Conservation (phyloP, 148 eudicot species). For the Vaccinium vitisidaea region DNA sequence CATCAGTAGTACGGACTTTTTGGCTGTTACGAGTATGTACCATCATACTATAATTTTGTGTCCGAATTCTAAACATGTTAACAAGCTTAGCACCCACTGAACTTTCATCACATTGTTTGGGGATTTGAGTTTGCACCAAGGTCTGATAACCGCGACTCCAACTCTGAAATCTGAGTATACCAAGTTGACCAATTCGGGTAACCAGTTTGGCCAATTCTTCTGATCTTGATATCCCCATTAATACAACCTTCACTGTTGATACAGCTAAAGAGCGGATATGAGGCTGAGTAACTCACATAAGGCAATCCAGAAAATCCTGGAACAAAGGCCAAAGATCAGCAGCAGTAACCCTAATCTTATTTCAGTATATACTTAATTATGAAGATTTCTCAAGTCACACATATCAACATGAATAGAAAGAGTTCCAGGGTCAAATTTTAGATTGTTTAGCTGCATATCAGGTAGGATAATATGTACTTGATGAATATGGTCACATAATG, state of each 20-base stretch:
- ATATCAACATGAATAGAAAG: background rate
- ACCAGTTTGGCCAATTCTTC: constrained; percentile 25
- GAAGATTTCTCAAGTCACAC: background rate
- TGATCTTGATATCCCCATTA: constrained; percentile 2
- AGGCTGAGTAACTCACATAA: background rate
- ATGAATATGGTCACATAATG: no score
- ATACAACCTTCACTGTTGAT: background rate
- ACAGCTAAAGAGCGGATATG: background rate
- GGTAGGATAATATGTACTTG: background rate
- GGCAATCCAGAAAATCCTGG: background rate
- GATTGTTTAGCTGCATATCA: background rate
- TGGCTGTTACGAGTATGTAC: constrained; percentile 15
- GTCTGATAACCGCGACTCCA: constrained; percentile 23
- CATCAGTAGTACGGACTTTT: background rate
- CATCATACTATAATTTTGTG: constrained; percentile 32
- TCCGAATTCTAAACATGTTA: constrained; percentile 18
- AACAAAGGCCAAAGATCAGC: constrained; percentile 7
- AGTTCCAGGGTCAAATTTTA: background rate
- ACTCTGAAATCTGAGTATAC: constrained; percentile 20
- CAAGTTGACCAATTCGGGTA: constrained; percentile 18
- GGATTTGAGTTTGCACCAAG: constrained; percentile 11
- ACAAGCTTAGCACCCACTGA: constrained; percentile 24
- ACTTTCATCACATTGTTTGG: background rate
- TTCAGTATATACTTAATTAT: background rate
- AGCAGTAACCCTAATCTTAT: background rate